phyloP scores from a whole-genome alignment of 768 basidiomycete genomes.

The Trametes cingulata region DNA sequence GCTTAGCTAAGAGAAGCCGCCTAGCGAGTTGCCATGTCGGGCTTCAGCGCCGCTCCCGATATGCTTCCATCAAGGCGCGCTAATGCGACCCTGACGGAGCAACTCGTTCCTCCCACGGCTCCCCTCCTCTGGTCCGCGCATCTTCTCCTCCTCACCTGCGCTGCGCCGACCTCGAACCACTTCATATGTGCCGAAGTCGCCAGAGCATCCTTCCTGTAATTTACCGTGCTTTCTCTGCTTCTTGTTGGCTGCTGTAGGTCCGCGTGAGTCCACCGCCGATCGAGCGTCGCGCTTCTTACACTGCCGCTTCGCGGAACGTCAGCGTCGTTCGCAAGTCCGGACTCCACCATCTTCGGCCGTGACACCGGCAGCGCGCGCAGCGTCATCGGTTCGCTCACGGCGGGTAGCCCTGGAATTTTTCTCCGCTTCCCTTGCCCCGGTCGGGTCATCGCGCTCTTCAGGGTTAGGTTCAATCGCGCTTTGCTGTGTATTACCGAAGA shows the following conservation, averaged over 20 bases:
- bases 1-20: constrained; percentile 12
- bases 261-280: constrained; percentile 10
- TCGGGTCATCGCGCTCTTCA: not conserved
- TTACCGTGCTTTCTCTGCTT: not conserved
- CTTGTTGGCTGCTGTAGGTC: constrained; percentile 14
- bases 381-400: constrained; percentile 7
- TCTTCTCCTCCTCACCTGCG: not conserved
- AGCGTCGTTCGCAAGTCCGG: not conserved
- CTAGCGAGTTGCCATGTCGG: constrained; percentile 9
- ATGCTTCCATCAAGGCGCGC: constrained; percentile 18
- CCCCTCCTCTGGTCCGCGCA: not conserved
- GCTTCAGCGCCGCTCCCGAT: constrained; percentile 14
- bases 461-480: not conserved
- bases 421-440: not conserved
- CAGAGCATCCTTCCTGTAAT: not conserved
- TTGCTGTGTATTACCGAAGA: constrained; percentile 21
- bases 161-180: not conserved
- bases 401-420: constrained; percentile 6
- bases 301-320: constrained; percentile 10
- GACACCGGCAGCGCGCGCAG: constrained; percentile 7
- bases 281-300: constrained; percentile 12
- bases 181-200: not conserved
- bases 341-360: constrained; percentile 1
- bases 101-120: not conserved
- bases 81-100: constrained; percentile 17